Evolutionary conservation across 257 asterid species (phyloP), one percentile per base, ranked within the genome.

Genomic region (Eucommia ulmoides): DNA sequence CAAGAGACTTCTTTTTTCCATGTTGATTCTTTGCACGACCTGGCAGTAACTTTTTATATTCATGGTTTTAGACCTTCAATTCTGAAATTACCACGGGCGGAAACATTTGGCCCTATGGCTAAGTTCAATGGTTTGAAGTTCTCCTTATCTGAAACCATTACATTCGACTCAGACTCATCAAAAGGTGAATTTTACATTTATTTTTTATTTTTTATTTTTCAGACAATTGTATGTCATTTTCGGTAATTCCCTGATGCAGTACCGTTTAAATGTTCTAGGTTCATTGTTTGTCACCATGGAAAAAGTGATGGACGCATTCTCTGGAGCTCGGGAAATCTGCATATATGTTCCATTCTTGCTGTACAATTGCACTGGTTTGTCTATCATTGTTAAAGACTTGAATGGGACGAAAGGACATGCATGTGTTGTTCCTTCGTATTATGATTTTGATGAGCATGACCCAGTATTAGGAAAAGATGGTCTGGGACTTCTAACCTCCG

Each of bases 241-340:
- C n/a, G n/a, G n/a, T n/a, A n/a, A n/a, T n/a, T n/a, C n/a, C n/a
- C 49, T 53, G 53, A 11, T 54, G 19, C 23, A 49, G 22, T 29
- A 16, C 19, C 18, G 48, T 38, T 53, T 33, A 25, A 67, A 60
- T 59, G 46, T 58, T 76, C 41, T 65, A 89, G 97, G 92, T 45
- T 91, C 93, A 62, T 64, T 89, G 58, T 77, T 56, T 51, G 74
- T 85, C 65, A 77, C 82, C 24, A 58, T 80, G 74, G 98, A 89
- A 72, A 89, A 85, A 65, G 81, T 74, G 55, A 82, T 89, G 96
- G 93, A 85, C 73, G 89, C 93, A 12, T 79, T 80, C 63, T 82
- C 94, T 56, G 98, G 98, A 65, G 86, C 93, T 57, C 96, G 98
- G 69, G 98, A 82, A 79, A 62, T 89, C 59, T 64, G 75, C 57